Evolutionary conservation across 1,284 basidiomycete genomes (phyloP).

Genomic region (Puccinia coronata): DNA sequence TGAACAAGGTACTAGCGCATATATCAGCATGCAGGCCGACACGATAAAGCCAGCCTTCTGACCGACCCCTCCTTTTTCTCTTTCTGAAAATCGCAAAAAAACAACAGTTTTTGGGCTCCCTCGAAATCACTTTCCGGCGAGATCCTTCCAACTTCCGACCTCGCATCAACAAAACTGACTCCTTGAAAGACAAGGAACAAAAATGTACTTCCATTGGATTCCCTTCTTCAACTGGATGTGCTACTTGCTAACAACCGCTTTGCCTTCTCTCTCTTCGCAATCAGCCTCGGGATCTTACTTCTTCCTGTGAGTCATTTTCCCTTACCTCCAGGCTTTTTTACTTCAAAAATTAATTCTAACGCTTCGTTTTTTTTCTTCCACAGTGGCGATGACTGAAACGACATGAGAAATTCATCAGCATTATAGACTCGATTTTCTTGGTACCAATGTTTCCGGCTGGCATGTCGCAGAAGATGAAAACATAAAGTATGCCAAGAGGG

Average conservation of each 20-base stretch:
- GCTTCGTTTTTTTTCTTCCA: not conserved
- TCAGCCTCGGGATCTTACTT: constrained; percentile 48
- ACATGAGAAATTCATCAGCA: not conserved
- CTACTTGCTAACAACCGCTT: constrained; percentile 10
- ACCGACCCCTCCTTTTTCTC: not conserved
- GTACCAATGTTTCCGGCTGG: not conserved
- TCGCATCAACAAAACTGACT: constrained; percentile 88
- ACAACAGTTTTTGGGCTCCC: constrained; percentile 75
- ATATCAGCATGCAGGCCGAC: not conserved
- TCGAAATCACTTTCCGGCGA: constrained; percentile 93
- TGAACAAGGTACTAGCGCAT: constrained; percentile 66
- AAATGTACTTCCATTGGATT: constrained; percentile 62
- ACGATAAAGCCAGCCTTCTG: not conserved
- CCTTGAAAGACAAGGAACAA: constrained; percentile 91
- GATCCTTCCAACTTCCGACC: constrained; percentile 91
- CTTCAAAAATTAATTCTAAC: not conserved
- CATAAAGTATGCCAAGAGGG: too few relatives aligned
- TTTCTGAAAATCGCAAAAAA: not conserved
- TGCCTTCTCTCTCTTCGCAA: not conserved
- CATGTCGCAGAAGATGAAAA: too few relatives aligned
- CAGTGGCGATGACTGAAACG: constrained; percentile 29
- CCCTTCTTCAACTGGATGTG: not conserved
- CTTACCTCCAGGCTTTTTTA: not conserved
- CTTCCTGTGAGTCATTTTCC: constrained; percentile 34
- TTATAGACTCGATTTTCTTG: not conserved